phyloP scores from a whole-genome alignment of 2,329 filamentous ascomycete species.

The Sporothrix globosa region DNA sequence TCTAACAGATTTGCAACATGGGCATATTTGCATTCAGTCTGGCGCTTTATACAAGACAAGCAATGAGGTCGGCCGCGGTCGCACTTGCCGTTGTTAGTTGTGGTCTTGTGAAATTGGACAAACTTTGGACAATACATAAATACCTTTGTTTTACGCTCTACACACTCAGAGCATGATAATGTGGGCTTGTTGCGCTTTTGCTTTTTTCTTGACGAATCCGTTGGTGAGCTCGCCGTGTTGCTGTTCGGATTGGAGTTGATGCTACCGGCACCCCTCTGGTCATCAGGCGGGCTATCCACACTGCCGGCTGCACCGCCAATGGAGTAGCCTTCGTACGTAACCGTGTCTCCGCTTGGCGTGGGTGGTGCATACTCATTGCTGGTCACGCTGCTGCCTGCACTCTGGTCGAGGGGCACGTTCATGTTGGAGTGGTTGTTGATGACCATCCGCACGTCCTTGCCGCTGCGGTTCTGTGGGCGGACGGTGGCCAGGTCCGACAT shows the following conservation, averaged over 20 bases:
- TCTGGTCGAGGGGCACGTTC: conserved; percentile 28
- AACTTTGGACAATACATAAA: background rate
- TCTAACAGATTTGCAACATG: conserved; percentile 76
- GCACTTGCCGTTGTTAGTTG: conserved; percentile 57
- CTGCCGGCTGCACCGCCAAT: conserved; percentile 6
- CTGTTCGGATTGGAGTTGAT: conserved; percentile 18
- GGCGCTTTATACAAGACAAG: conserved; percentile 71
- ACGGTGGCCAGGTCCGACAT: conserved; percentile 7
- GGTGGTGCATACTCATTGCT: conserved; percentile 34
- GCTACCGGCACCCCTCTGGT: conserved; percentile 12
- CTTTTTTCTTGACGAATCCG: conserved; percentile 63
- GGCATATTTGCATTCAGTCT: conserved; percentile 75
- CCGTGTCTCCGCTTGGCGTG: conserved; percentile 30
- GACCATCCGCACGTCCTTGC: conserved; percentile 34
- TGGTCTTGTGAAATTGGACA: background rate
- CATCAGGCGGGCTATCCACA: conserved; percentile 23
- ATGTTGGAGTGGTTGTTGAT: conserved; percentile 32
- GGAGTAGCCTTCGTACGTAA: conserved; percentile 11
- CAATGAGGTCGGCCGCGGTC: conserved; percentile 73
- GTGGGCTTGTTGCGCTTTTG: conserved; percentile 86
- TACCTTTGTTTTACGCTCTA: conserved; percentile 81
- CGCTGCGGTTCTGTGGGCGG: conserved; percentile 28
- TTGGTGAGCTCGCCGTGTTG: conserved; percentile 37
- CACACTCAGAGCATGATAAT: conserved; percentile 76
- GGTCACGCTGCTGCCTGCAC: conserved; percentile 32